Evolutionary conservation across 305 asterid species (phyloP).

Genomic region (Fraxinus dipetala): DNA sequence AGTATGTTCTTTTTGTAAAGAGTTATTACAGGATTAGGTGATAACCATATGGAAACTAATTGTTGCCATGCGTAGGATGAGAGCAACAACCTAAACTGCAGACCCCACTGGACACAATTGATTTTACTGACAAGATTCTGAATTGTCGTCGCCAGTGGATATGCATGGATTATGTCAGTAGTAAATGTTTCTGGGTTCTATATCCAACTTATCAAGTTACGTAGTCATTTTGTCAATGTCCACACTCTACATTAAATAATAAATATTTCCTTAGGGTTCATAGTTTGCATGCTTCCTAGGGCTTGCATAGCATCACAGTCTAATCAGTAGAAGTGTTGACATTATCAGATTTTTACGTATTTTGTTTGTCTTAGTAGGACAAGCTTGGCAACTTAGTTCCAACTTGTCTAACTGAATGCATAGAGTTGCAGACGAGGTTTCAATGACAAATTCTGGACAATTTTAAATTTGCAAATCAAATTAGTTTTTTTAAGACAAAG

Average conservation of each 20-base stretch:
- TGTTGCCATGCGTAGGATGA: not conserved
- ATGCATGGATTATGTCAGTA: not conserved
- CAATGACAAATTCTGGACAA: conserved; percentile 15
- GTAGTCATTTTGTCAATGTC: not conserved
- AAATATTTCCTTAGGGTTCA: not conserved
- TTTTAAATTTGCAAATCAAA: not conserved
- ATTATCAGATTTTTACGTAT: not conserved
- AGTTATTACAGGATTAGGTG: not conserved
- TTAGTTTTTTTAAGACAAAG: not conserved
- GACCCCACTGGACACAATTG: no score
- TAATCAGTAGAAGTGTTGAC: not conserved
- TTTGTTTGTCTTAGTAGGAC: not conserved
- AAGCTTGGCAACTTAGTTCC: not conserved
- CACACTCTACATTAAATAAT: not conserved
- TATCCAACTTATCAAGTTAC: not conserved
- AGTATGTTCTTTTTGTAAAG: not conserved
- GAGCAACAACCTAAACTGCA: not conserved
- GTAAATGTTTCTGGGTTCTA: not conserved
- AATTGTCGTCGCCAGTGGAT: not conserved
- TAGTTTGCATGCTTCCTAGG: not conserved
- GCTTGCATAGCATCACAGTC: not conserved
- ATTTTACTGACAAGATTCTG: not conserved
- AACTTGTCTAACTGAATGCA: not conserved
- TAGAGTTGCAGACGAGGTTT: conserved; percentile 4
- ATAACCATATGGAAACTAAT: not conserved